Evolutionary conservation across 257 asterid genomes (phyloP).

Genomic region (Nicotiana sylvestris): DNA sequence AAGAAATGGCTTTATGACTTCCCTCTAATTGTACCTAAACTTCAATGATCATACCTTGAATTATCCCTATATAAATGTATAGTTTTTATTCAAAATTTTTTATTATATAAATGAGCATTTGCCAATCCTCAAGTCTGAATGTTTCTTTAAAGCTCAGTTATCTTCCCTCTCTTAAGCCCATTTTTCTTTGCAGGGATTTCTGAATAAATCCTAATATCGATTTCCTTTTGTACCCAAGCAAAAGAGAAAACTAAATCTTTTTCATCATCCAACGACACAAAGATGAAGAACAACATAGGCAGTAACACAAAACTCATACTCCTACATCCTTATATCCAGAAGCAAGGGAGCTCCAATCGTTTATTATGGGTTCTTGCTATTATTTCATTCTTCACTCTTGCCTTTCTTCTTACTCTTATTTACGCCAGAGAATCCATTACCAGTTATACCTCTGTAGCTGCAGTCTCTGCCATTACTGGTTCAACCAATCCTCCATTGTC

Average conservation of each 20-base stretch:
- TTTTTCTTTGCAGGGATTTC: background rate
- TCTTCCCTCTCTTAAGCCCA: background rate
- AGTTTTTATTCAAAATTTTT: too few species aligned
- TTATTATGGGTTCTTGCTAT: constrained; percentile 71
- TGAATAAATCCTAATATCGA: background rate
- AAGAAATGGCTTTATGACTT: too few species aligned
- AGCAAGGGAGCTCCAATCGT: constrained; percentile 73
- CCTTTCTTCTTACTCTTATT: constrained; percentile 60
- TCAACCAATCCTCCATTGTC: constrained; percentile 20
- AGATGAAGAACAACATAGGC: constrained; percentile 73
- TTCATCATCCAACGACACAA: background rate
- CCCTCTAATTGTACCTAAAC: background rate
- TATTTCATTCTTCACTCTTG: constrained; percentile 64
- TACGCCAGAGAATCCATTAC: constrained; percentile 73
- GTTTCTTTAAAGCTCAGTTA: background rate
- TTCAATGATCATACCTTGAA: background rate
- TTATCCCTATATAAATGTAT: background rate
- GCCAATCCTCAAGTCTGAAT: background rate
- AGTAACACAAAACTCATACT: constrained; percentile 72
- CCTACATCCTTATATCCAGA: constrained; percentile 89
- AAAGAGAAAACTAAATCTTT: background rate
- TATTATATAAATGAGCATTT: background rate
- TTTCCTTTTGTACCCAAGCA: background rate
- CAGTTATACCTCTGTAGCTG: constrained; percentile 19
- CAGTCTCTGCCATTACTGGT: constrained; percentile 23